Conservation (phyloP, 169 alveolate species). For the Eimeria falciformis region DNA sequence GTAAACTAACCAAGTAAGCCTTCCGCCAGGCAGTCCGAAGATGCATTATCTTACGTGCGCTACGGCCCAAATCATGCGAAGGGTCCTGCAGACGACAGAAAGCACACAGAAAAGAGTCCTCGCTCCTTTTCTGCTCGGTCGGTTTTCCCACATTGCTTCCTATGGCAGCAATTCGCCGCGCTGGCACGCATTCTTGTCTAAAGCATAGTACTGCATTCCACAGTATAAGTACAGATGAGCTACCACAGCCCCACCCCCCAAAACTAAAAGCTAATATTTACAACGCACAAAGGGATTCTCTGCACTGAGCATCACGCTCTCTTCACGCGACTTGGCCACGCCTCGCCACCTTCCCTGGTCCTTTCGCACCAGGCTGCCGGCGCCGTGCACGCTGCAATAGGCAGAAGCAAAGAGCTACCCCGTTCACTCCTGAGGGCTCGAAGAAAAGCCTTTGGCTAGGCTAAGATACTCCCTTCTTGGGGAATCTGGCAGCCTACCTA, state of each 20-base stretch:
- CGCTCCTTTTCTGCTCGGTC: not conserved
- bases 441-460: not conserved
- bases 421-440: not conserved
- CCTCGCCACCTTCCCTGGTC: no score
- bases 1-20: slow-evolving; percentile 30
- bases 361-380: slow-evolving; percentile 3
- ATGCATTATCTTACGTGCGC: slow-evolving; percentile 17
- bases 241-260: not conserved
- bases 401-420: not conserved
- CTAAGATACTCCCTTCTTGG: not conserved
- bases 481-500: slow-evolving; percentile 18
- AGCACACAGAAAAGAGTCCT: not conserved
- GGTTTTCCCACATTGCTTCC: no score
- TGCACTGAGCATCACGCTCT: slow-evolving; percentile 15
- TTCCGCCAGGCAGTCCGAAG: slow-evolving; percentile 38
- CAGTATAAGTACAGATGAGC: no score
- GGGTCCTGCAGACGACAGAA: slow-evolving; percentile 13
- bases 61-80: not conserved
- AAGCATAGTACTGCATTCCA: no score
- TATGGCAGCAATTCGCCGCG: no score
- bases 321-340: not conserved
- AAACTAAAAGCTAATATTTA: not conserved
- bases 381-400: slow-evolving; percentile 13
- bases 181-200: no score
- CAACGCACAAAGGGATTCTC: slow-evolving; percentile 57